These are phyloP conservation scores for Datura wrightii DNA, from an alignment of 257 asterid genomes.

Conservation along the genomic window DNA sequence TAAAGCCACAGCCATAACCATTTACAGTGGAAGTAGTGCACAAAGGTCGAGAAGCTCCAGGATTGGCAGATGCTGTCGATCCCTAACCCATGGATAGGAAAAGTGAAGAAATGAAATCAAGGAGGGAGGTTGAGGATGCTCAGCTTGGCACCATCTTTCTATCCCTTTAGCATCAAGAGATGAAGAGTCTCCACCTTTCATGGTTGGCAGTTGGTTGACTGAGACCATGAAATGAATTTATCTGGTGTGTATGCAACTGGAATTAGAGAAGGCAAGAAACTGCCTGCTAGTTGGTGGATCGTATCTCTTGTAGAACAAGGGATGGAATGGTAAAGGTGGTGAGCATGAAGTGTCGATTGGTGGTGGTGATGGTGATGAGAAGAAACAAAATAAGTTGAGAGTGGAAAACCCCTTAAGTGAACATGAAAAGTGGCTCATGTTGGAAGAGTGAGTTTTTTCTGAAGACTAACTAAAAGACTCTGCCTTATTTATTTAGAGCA, in stretches of 20 bases:
- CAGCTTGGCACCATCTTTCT: neutral
- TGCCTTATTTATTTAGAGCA: neutral
- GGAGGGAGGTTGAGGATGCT: neutral
- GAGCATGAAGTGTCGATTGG: neutral
- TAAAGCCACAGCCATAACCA: constrained; percentile 9
- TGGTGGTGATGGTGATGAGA: neutral
- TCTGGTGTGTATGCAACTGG: constrained; percentile 11
- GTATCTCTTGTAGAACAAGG: constrained; percentile 12
- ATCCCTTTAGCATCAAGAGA: neutral
- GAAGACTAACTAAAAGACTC: constrained; percentile 1
- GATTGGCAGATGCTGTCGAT: constrained; percentile 1
- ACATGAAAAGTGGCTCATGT: neutral
- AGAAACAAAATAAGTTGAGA: neutral
- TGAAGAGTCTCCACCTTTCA: constrained; percentile 1
- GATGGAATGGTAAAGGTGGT: neutral
- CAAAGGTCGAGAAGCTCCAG: constrained; percentile 8
- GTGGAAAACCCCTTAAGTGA: neutral
- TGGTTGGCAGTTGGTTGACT: neutral
- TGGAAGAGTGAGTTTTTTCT: neutral
- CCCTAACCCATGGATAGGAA: constrained; percentile 15
- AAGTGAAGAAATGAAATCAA: constrained; percentile 15
- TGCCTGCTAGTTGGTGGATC: neutral
- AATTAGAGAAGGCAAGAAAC: neutral
- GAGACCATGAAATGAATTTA: neutral
- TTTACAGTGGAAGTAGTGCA: constrained; percentile 1